Evolutionary conservation across 2,329 filamentous ascomycete species (phyloP).

Genomic region (Sporothrix sp.): DNA sequence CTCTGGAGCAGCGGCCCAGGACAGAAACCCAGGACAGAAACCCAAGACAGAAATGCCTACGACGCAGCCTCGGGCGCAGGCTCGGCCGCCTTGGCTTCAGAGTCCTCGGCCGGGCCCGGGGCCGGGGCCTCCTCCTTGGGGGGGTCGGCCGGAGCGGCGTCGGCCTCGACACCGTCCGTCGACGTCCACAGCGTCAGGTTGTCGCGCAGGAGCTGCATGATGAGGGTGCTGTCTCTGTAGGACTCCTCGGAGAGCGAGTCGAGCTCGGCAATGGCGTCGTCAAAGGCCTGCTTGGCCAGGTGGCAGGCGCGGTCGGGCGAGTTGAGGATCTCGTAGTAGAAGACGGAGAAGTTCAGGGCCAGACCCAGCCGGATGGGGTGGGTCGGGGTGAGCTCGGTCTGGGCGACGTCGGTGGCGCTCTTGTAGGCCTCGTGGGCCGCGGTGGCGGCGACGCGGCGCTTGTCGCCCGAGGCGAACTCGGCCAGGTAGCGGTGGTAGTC

Average conservation of each 20-base stretch:
- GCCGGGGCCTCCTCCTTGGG: constrained; percentile 35
- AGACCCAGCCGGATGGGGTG: constrained; percentile 90
- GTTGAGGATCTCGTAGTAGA: constrained; percentile 80
- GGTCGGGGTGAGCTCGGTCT: constrained; percentile 80
- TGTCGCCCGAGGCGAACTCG: constrained; percentile 89
- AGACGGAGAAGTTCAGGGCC: constrained; percentile 56
- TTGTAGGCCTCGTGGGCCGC: constrained; percentile 97
- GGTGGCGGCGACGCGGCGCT: constrained; percentile 89
- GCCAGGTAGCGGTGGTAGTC: constrained; percentile 99
- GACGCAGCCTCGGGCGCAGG: constrained; percentile 8
- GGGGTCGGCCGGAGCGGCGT: constrained; percentile 48
- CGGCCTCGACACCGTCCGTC: constrained; percentile 74
- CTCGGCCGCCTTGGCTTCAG: constrained; percentile 11
- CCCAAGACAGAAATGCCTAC: neutral
- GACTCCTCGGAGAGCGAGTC: constrained; percentile 96
- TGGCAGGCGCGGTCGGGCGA: constrained; percentile 97
- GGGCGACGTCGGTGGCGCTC: constrained; percentile 86
- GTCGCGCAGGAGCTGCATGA: constrained; percentile 98
- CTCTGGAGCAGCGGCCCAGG: neutral
- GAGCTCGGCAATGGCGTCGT: constrained; percentile 96
- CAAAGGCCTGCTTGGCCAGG: constrained; percentile 90
- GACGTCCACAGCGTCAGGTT: constrained; percentile 98
- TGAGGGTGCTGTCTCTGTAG: constrained; percentile 96
- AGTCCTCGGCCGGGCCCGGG: constrained; percentile 30
- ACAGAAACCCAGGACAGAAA: neutral